Percentiles rank a stretch among this genome's conserved stretches.
Conservation (phyloP, 228 moss, liverwort and hornwort genomes). For the Sphagnum fallax region DNA sequence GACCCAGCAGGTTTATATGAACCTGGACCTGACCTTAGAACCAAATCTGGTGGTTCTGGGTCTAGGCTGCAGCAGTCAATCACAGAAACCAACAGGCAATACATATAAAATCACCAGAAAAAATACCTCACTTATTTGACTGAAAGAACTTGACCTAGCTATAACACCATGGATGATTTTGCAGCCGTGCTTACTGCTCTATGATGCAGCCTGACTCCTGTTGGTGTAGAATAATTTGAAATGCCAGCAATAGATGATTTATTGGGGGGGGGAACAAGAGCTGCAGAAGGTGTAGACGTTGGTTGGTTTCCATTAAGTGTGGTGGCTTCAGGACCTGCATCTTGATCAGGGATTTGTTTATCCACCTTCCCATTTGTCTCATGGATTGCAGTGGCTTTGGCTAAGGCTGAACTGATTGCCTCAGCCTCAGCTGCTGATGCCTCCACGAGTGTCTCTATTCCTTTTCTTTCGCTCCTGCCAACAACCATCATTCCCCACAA, state of each 20-base stretch:
- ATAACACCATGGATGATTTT: not conserved
- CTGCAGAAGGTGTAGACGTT: conserved; percentile 23
- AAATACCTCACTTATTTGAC: not conserved
- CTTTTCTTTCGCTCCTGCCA: conserved; percentile 46
- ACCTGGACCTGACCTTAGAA: too few relatives aligned
- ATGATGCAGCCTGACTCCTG: conserved; percentile 57
- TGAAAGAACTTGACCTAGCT: too few relatives aligned
- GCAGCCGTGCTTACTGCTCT: conserved; percentile 28
- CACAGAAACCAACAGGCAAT: not conserved
- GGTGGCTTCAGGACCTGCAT: conserved; percentile 45
- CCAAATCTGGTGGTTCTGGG: too few relatives aligned
- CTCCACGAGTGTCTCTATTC: conserved; percentile 60
- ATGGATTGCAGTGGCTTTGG: conserved; percentile 56
- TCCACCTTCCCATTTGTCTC: conserved; percentile 33
- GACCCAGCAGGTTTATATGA: too few relatives aligned
- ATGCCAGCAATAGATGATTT: conserved; percentile 20
- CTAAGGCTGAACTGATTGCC: conserved; percentile 59
- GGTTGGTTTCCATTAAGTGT: conserved; percentile 46
- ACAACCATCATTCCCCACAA: not conserved
- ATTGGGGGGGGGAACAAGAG: conserved; percentile 27
- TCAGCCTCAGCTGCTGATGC: conserved; percentile 64
- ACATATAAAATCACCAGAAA: not conserved
- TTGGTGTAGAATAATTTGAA: conserved; percentile 35
- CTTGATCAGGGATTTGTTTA: conserved; percentile 28
- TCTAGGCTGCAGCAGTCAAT: too few relatives aligned